These are phyloP conservation scores for Aspergillus sp. DNA, from an alignment of 2,329 filamentous ascomycete species.

Conservation along the genomic window DNA sequence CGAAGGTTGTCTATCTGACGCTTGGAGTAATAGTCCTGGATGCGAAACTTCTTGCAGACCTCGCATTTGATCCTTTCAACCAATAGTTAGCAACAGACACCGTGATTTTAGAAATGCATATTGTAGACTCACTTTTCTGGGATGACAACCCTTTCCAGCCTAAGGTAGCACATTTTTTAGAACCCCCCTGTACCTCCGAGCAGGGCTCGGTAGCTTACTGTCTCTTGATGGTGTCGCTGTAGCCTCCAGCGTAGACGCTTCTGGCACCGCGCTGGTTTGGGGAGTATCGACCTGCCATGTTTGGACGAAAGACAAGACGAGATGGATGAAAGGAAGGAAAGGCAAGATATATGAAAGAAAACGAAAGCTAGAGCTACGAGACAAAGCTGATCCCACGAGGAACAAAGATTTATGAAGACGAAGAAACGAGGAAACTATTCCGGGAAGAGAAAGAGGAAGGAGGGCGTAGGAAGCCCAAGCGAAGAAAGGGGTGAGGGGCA, in stretches of 20 bases:
- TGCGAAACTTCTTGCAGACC: constrained; percentile 45
- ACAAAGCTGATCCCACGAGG: background rate
- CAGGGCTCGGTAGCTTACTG: constrained; percentile 17
- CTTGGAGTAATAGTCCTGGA: constrained; percentile 44
- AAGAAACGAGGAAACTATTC: background rate
- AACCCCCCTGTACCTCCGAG: too few species aligned
- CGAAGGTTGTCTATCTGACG: constrained; percentile 44
- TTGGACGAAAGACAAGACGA: background rate
- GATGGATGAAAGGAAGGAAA: background rate
- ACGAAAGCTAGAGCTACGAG: background rate
- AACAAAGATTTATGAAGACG: background rate
- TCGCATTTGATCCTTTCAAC: constrained; percentile 46
- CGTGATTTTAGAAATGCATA: background rate
- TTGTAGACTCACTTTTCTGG: constrained; percentile 31
- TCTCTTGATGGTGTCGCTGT: constrained; percentile 22
- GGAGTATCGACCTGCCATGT: background rate
- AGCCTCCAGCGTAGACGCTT: constrained; percentile 25
- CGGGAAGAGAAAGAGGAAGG: background rate
- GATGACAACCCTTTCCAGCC: constrained; percentile 27
- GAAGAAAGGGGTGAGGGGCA: background rate
- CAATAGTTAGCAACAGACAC: constrained; percentile 1
- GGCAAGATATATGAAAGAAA: too few species aligned
- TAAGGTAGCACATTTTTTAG: constrained; percentile 8
- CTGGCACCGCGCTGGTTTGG: background rate
- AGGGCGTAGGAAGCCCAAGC: background rate